Conservation (phyloP, 2,329 filamentous ascomycete species). For the Alternaria novae-zelandiae region DNA sequence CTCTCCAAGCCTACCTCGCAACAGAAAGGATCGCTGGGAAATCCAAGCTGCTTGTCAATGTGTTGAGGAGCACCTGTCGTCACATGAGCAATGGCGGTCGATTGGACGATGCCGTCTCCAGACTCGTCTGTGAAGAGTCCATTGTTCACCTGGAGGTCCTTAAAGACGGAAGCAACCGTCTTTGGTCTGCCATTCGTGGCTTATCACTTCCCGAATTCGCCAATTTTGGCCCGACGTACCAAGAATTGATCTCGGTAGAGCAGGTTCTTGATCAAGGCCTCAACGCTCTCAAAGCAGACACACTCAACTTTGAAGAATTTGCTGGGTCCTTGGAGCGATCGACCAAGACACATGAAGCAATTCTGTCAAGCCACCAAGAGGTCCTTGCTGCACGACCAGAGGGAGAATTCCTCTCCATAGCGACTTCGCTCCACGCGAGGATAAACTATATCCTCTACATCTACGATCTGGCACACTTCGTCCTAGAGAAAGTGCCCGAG, state of each 20-base stretch:
- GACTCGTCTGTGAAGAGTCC: slow-evolving; percentile 68
- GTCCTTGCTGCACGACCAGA: slow-evolving; percentile 28
- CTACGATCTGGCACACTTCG: slow-evolving; percentile 22
- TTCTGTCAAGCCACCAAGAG: slow-evolving; percentile 21
- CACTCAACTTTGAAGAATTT: slow-evolving; percentile 83
- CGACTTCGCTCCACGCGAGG: slow-evolving; percentile 29
- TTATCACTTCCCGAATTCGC: slow-evolving; percentile 81
- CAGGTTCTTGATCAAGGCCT: slow-evolving; percentile 87
- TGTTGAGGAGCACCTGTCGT: slow-evolving; percentile 50
- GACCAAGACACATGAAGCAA: slow-evolving; percentile 26
- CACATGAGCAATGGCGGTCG: slow-evolving; percentile 70
- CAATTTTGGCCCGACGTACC: slow-evolving; percentile 77
- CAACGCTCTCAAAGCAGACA: slow-evolving; percentile 80
- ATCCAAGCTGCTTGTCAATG: slow-evolving; percentile 53
- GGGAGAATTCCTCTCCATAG: slow-evolving; percentile 31
- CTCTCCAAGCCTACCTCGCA: slow-evolving; percentile 83
- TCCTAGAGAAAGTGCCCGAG: slow-evolving; percentile 13
- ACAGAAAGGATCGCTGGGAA: slow-evolving; percentile 92
- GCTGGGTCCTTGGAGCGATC: slow-evolving; percentile 75
- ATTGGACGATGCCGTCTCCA: slow-evolving; percentile 79
- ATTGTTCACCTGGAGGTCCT: slow-evolving; percentile 88
- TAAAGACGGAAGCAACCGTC: slow-evolving; percentile 80
- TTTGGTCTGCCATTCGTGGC: slow-evolving; percentile 78
- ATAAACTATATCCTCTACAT: slow-evolving; percentile 27
- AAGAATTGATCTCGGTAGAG: slow-evolving; percentile 91